Evolutionary conservation across 148 eudicot species (phyloP), one percentile per base, ranked within the genome.

Genomic region (Fagopyrum esculentum): DNA sequence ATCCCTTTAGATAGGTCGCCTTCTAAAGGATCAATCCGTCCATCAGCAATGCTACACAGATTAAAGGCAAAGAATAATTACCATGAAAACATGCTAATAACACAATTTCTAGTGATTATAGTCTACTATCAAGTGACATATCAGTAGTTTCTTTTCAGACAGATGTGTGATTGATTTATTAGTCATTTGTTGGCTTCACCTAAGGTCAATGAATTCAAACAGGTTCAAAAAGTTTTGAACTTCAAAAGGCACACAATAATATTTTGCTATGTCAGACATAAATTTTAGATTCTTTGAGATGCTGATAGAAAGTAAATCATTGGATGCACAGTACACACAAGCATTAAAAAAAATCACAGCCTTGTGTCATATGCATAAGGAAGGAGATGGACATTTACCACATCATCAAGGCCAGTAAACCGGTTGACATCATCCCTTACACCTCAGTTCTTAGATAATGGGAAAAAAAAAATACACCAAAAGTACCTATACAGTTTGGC

Each of bases 1-100:
- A 84, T 73, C 59, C 97, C 90, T 82, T 92, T 96, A 19, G 98
- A 82, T 79, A 92, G 91, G 80, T 96, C 98, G 63, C 83, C 95
- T 79, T 88, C 97, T 72, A 83, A 50, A 43, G 66, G 75, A 52
- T 85, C 86, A 45, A 79, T 90, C 85, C 86, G 82, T 61, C 97
- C 91, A 78, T 82, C 99, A 52, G 72, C 74, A 74, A 96, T 86
- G 82, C 99, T 96, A 86, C 81, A 86, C 70, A 69, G 74, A 80
- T 59, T 46, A 11, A 45, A 49, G 54, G 35, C 2, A 30, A 71
- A 9, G 55, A 71, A 47, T 19, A 48, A 19, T 47, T 71, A 49
- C 3, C 16, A 47, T 47, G 4, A 35, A 71, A 12, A 45, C 54
- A 10, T 47, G 73, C 10, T n/a, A 16, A 70, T 16, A 70, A 45